Percentiles rank a stretch among this genome's conserved stretches.
Evolutionary conservation across 257 asterid genomes (phyloP).

Genomic region (Ehretia macrophylla): DNA sequence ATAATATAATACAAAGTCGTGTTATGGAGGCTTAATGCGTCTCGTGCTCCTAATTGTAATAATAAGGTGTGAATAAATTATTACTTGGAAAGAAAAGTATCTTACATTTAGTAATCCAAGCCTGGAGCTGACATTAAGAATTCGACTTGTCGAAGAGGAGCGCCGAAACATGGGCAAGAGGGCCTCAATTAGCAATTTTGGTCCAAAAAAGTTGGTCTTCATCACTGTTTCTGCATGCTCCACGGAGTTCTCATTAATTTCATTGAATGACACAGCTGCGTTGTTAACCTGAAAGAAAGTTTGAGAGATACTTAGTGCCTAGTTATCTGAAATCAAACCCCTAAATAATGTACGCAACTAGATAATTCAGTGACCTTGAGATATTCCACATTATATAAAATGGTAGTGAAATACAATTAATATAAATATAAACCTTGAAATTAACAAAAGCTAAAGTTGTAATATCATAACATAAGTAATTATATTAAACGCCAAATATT

Average conservation of each 20-base stretch:
- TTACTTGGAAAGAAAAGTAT: neutral
- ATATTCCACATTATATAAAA: too few species aligned
- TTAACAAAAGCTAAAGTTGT: too few species aligned
- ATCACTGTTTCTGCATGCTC: slow-evolving; percentile 58
- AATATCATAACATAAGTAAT: too few species aligned
- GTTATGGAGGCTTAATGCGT: too few species aligned
- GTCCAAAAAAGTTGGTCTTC: slow-evolving; percentile 52
- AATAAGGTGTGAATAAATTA: neutral
- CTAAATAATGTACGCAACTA: neutral
- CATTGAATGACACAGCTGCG: slow-evolving; percentile 70
- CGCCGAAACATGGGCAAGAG: slow-evolving; percentile 55
- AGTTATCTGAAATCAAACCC: neutral
- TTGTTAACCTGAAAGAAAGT: slow-evolving; percentile 50
- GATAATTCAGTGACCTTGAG: too few species aligned
- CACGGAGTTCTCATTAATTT: slow-evolving; percentile 51
- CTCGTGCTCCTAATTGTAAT: too few species aligned
- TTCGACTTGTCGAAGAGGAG: slow-evolving; percentile 35
- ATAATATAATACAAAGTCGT: too few species aligned
- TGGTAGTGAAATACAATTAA: too few species aligned
- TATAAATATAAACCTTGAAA: too few species aligned
- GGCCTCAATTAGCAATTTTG: slow-evolving; percentile 54
- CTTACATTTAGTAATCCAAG: slow-evolving; percentile 67
- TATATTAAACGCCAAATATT: too few species aligned
- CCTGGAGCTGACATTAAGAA: slow-evolving; percentile 74
- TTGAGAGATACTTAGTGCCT: neutral